Base-by-base conservation (phyloP, 768 basidiomycete genomes). In the Boletus pseudo-olivaceus region DNA sequence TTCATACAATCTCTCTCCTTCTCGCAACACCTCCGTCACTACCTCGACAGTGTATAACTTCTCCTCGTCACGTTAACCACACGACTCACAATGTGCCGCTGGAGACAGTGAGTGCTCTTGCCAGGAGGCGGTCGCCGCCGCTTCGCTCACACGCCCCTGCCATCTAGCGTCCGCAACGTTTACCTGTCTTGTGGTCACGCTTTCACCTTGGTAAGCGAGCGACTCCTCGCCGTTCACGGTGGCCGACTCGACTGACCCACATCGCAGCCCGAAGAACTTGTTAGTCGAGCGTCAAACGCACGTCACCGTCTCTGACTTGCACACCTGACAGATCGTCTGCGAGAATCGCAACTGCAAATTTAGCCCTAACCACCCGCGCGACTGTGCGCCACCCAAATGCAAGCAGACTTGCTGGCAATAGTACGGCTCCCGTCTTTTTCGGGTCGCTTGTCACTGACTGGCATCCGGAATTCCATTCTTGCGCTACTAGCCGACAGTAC, bases 181-280 rank as follows among this genome's bases (percentile, higher is more conserved):
- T 83, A 79, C 71, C 54, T 68, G 46, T 70, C 68, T 20, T 84
- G 83, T 54, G 75, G 74, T 7, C 83, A 84, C 47, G 70, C 67
- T 0, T 64, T 79, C 44, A 79, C 61, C 30, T 47, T 77, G 58
- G 78, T 82, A 61, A 57, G 75, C 42, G 42, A n/a, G 32, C 9
- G 7, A 35, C 38, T 10, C 44, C 19, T 48, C 33, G 30, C 11
- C 19, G 7, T 47, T 29, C 38, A 39, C 47, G 34, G 32, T 62
- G 46, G 33, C 15, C 50, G 34, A 15, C 42, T 7, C 37, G 37
- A 54, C 59, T 62, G 27, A 60, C 49, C 20, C 19, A 1, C 41
- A 34, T 32, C 29, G 17, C 53, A 76, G 75, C 75, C 75, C 17
- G 75, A 76, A 17, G 73, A 70, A 56, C 65, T 74, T 40, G 71